phyloP scores from a whole-genome alignment of 108 stramenopile genomes.

The Nitzschia sp. region DNA sequence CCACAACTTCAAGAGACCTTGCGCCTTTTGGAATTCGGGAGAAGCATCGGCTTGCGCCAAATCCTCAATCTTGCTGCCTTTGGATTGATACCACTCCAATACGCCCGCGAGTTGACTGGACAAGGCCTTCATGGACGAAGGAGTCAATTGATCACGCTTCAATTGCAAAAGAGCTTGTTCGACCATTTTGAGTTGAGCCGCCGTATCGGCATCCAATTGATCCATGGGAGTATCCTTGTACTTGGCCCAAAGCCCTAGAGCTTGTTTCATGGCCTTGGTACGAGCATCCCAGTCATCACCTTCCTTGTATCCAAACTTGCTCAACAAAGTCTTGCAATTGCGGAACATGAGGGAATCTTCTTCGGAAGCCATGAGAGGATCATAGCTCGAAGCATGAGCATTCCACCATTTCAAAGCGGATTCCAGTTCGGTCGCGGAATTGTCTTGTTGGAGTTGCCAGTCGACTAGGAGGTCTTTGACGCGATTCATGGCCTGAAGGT shows the following conservation, averaged over 20 bases:
- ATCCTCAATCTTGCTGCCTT: slow-evolving; percentile 31
- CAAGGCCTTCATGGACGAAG: slow-evolving; percentile 15
- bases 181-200: slow-evolving; percentile 27
- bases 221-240: slow-evolving; percentile 31
- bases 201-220: slow-evolving; percentile 18
- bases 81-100: slow-evolving; percentile 34
- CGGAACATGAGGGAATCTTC: slow-evolving; percentile 28
- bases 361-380: slow-evolving; percentile 29
- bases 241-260: slow-evolving; percentile 30
- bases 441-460: slow-evolving; percentile 32
- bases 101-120: slow-evolving; percentile 31
- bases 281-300: slow-evolving; percentile 30
- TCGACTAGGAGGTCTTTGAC: slow-evolving; percentile 33
- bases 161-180: slow-evolving; percentile 42
- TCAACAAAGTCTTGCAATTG: slow-evolving; percentile 24
- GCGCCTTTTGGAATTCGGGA: slow-evolving; percentile 40
- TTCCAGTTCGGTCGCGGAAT: slow-evolving; percentile 43
- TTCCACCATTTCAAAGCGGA: slow-evolving; percentile 46
- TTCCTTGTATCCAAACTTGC: slow-evolving; percentile 34
- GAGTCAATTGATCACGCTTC: slow-evolving; percentile 17
- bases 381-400: slow-evolving; percentile 33
- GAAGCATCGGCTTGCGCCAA: not conserved
- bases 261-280: slow-evolving; percentile 30
- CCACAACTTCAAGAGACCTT: slow-evolving; percentile 38
- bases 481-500: slow-evolving; percentile 30